Conservation (phyloP, 73 alveolate genomes). For the Tetrahymena borealis region DNA sequence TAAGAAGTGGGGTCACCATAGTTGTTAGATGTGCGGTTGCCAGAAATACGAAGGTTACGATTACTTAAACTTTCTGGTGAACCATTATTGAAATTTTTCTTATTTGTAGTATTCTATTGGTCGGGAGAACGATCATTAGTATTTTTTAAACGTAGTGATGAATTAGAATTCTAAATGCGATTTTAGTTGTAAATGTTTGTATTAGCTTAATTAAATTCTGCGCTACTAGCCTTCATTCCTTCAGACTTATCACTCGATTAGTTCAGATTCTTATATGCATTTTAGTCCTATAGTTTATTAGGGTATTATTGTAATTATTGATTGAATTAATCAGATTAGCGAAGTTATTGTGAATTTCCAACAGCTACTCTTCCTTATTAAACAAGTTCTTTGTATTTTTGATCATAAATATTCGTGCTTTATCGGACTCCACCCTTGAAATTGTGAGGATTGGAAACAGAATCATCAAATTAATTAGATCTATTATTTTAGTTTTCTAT, state of each 20-base stretch:
- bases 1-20: background rate
- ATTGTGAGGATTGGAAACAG: background rate
- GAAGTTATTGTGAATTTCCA: background rate
- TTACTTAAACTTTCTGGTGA: background rate
- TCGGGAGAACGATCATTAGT: background rate
- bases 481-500: background rate
- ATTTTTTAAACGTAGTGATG: background rate
- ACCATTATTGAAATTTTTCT: background rate
- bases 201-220: background rate
- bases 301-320: background rate
- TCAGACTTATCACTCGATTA: background rate
- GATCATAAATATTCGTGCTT: background rate
- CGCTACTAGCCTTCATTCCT: background rate
- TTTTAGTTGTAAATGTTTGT: background rate
- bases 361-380: background rate
- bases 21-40: background rate
- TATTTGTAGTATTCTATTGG: background rate
- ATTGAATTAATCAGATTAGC: background rate
- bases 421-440: background rate
- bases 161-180: background rate
- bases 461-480: background rate
- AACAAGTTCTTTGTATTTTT: background rate
- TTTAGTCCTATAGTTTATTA: background rate
- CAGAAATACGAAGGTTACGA: background rate
- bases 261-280: background rate